Evolutionary conservation across 1,284 basidiomycete species (phyloP).

Genomic region (Amylostereum areolatum): DNA sequence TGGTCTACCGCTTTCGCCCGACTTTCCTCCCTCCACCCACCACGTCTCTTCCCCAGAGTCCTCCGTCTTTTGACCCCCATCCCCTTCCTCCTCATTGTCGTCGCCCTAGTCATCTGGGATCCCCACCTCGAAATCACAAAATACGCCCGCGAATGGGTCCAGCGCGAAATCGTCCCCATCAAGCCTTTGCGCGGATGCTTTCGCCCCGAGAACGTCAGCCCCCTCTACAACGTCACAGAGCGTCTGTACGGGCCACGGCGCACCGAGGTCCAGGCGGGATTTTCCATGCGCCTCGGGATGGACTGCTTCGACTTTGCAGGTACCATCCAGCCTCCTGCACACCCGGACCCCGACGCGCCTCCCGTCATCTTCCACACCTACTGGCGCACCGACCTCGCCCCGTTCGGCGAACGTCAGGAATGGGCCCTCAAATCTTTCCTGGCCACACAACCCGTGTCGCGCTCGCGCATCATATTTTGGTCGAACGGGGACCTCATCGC

Average conservation of each 20-base stretch:
- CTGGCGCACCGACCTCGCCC: conserved; percentile 80
- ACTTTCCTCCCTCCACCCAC: no score
- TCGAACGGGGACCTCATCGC: conserved; percentile 73
- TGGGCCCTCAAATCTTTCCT: conserved; percentile 87
- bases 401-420: conserved; percentile 78
- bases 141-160: conserved; percentile 72
- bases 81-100: conserved; percentile 37
- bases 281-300: conserved; percentile 70
- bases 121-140: conserved; percentile 78
- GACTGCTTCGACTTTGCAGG: conserved; percentile 88
- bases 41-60: no score
- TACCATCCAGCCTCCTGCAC: conserved; percentile 44
- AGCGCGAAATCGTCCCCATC: conserved; percentile 59
- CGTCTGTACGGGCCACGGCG: conserved; percentile 53
- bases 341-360: conserved; percentile 6
- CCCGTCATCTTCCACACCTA: conserved; percentile 71
- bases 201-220: conserved; percentile 47
- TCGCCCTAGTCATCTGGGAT: conserved; percentile 55
- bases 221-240: conserved; percentile 65
- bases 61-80: conserved; percentile 14
- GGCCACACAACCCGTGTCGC: conserved; percentile 71
- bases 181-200: conserved; percentile 72
- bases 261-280: conserved; percentile 72
- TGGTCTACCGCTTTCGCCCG: no score
- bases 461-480: conserved; percentile 75